A percentile compares a stretch with the other conserved stretches of the same genome.
Evolutionary conservation across 1,139 yeast genomes (phyloP).

Genomic region (Geotrichum bryndzae): DNA sequence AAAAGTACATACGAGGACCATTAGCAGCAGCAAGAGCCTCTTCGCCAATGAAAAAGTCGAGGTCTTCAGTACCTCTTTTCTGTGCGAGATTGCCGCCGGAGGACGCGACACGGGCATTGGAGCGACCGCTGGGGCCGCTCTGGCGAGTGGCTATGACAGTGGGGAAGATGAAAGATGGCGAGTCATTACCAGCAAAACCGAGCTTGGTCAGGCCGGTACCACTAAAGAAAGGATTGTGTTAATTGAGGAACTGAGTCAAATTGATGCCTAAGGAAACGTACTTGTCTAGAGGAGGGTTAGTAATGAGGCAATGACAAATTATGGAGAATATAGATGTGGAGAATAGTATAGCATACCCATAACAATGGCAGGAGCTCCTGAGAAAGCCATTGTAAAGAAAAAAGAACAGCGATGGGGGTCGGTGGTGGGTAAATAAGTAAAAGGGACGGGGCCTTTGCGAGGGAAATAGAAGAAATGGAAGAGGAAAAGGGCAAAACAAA

Average conservation of each 20-base stretch:
- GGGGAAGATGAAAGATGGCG: slow-evolving; percentile 96
- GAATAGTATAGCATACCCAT: slow-evolving; percentile 56
- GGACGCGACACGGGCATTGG: slow-evolving; percentile 33
- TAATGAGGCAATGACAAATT: not conserved
- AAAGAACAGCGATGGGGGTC: not conserved
- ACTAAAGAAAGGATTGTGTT: slow-evolving; percentile 36
- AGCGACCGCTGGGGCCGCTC: slow-evolving; percentile 35
- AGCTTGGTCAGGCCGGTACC: slow-evolving; percentile 97
- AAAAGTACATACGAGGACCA: slow-evolving; percentile 48
- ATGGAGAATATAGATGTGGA: not conserved
- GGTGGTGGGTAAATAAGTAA: not conserved
- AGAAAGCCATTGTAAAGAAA: slow-evolving; percentile 27
- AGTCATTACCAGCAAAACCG: slow-evolving; percentile 97
- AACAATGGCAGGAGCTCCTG: slow-evolving; percentile 73
- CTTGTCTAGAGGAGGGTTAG: slow-evolving; percentile 22
- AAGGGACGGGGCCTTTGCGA: not conserved
- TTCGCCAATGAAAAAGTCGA: slow-evolving; percentile 92
- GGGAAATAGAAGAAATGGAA: not conserved
- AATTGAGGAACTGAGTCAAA: not conserved
- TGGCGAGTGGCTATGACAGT: slow-evolving; percentile 89
- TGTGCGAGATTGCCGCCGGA: slow-evolving; percentile 46
- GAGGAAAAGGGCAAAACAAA: not conserved
- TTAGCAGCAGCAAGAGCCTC: slow-evolving; percentile 87
- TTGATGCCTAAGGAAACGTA: slow-evolving; percentile 14
- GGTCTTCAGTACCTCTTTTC: slow-evolving; percentile 88